These are phyloP conservation scores for Yarrowia sp. DNA, from an alignment of 805 yeast genomes.

Conservation along the genomic window DNA sequence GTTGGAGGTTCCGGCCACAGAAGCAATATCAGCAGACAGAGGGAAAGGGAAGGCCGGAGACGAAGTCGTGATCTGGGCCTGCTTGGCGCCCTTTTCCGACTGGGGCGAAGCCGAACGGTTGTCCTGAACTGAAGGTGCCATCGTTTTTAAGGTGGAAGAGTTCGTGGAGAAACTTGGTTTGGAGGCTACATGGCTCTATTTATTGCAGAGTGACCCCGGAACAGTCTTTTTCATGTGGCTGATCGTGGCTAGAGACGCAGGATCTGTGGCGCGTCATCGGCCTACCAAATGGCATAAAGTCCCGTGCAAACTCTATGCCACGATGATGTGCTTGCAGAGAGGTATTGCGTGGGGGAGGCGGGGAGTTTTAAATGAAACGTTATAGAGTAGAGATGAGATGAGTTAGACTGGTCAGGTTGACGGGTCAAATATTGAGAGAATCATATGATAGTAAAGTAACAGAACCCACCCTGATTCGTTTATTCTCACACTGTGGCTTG, in stretches of 20 bases:
- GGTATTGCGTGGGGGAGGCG: background rate
- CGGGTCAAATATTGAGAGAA: no score
- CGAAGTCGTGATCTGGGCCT: constrained; percentile 11
- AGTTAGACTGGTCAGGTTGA: no score
- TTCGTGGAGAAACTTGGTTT: background rate
- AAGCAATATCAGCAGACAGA: constrained; percentile 29
- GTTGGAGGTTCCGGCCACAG: constrained; percentile 30
- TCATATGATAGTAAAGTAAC: no score
- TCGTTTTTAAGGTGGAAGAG: no score
- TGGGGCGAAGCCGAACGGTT: constrained; percentile 2
- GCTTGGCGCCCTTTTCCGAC: background rate
- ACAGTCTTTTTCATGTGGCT: constrained; percentile 10
- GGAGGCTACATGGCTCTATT: background rate
- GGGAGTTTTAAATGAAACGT: background rate
- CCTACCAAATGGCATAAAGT: constrained; percentile 1
- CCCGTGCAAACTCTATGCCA: constrained; percentile 2
- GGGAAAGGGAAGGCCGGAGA: constrained; percentile 28
- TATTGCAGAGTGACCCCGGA: background rate
- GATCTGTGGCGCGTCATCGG: background rate
- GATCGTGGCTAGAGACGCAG: background rate
- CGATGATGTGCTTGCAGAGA: background rate
- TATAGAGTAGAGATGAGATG: background rate
- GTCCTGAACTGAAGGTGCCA: constrained; percentile 28
- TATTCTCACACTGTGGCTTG: background rate
- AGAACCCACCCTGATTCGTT: no score